Evolutionary conservation across 495 filamentous ascomycete genomes (phyloP).

Genomic region (Aspergillus nidulans): DNA sequence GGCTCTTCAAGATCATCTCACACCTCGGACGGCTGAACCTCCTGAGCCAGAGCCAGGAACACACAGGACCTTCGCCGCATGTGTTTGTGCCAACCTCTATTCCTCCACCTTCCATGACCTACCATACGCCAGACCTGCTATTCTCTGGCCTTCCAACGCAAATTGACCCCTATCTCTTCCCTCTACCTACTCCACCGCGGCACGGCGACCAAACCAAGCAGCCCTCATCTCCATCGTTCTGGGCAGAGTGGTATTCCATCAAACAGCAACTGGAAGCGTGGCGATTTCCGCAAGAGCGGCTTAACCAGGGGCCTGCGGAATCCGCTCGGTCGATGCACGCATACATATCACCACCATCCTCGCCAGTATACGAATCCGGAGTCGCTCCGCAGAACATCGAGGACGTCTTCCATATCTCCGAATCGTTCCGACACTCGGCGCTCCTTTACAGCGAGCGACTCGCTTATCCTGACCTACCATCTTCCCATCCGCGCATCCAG

Average conservation of each 20-base stretch:
- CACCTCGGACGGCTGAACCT: constrained; percentile 82
- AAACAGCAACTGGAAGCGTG: constrained; percentile 74
- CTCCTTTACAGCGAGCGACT: constrained; percentile 89
- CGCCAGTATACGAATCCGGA: constrained; percentile 22
- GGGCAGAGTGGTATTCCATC: constrained; percentile 80
- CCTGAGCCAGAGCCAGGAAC: constrained; percentile 70
- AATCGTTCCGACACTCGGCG: constrained; percentile 84
- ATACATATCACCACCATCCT: constrained; percentile 29
- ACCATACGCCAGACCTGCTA: constrained; percentile 22
- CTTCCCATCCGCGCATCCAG: constrained; percentile 74
- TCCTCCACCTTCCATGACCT: constrained; percentile 39
- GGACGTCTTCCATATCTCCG: constrained; percentile 66
- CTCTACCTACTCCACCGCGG: constrained; percentile 27
- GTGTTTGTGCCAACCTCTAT: constrained; percentile 27
- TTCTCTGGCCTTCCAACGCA: constrained; percentile 8
- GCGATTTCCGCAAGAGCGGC: constrained; percentile 58
- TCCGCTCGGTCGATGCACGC: constrained; percentile 12
- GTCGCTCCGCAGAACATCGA: constrained; percentile 36
- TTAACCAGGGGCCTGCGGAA: constrained; percentile 14
- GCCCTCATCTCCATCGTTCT: constrained; percentile 56
- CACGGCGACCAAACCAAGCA: constrained; percentile 21
- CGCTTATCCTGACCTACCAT: constrained; percentile 70
- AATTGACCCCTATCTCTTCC: constrained; percentile 21
- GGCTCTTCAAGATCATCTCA: constrained; percentile 71
- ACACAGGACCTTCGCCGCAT: constrained; percentile 30